phyloP scores from a whole-genome alignment of 2,329 filamentous ascomycete genomes.

The Phoma sp. region DNA sequence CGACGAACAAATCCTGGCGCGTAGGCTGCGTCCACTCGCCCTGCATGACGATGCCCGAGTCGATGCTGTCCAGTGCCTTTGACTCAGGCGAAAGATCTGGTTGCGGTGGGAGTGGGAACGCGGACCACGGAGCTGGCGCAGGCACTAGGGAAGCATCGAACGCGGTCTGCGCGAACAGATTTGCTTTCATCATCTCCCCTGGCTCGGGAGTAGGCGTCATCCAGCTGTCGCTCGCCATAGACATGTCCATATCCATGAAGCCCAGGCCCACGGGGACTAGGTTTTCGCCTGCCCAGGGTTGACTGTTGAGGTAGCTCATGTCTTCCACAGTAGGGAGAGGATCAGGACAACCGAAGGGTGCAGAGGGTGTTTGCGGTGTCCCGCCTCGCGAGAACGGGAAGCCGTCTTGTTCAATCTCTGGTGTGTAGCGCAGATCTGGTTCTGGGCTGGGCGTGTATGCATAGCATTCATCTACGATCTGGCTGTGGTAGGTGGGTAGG shows the following conservation, averaged over 20 bases:
- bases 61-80: background rate
- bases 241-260: constrained; percentile 28
- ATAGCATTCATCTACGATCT: constrained; percentile 34
- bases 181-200: constrained; percentile 20
- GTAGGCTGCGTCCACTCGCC: constrained; percentile 51
- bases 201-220: constrained; percentile 22
- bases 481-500: constrained; percentile 32
- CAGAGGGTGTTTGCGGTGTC: constrained; percentile 39
- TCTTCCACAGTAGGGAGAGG: constrained; percentile 26
- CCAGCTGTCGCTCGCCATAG: constrained; percentile 13
- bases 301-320: constrained; percentile 29
- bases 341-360: constrained; percentile 33
- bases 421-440: constrained; percentile 26
- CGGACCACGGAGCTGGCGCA: background rate
- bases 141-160: background rate
- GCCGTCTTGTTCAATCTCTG: constrained; percentile 23
- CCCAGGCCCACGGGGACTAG: constrained; percentile 30
- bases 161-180: constrained; percentile 1
- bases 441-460: constrained; percentile 34
- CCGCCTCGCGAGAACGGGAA: constrained; percentile 29
- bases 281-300: constrained; percentile 34
- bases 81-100: background rate
- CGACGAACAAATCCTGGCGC: constrained; percentile 36
- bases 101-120: background rate
- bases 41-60: constrained; percentile 43